Base-by-base conservation (phyloP, 2,329 filamentous ascomycete species). In the Fusarium siculi region DNA sequence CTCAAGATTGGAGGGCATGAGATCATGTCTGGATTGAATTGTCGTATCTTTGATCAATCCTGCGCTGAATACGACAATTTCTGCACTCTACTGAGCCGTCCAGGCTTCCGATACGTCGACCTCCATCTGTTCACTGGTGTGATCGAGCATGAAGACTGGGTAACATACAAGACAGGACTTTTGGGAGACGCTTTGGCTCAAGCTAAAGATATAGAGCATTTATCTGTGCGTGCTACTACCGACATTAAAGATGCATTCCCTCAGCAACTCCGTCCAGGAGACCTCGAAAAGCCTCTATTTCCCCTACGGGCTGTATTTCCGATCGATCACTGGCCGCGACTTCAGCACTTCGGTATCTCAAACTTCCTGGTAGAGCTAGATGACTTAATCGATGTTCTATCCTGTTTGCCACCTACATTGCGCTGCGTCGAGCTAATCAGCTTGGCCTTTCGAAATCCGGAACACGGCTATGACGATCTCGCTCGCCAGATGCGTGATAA, bases 171-270 rank as follows among this genome's bases (percentile, higher is more conserved):
- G 12, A 66, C 19, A 1, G 28, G 61, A 2, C 63, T 66, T 1
- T 0, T 66, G 0, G 2, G 7, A 9, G 32, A 52, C 3, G 50
- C 32, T 21, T 11, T 66, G 9, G 28, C 61, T 7, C 16, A 59
- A 40, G 63, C 50, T 5, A 66, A 66, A 5, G 32, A 58, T 4
- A 9, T 66, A 2, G 5, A 28, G 3, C 28, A 52, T 12, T 1
- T 66, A 5, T 34, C 15, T 4, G 0, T 66, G 1, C 50, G 37
- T 4, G 19, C 36, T 2, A 30, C 50, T 1, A 58, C 43, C 4
- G 5, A 37, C 0, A 23, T 36, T 2, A 4, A 1, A 2, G 15
- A 34, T 0, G 42, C 16, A 5, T 5, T 1, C 2, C 9, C 9
- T 9, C 11, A 12, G 9, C 44, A n/a, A 1, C 9, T 39, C 18